Conservation (phyloP, 1,284 basidiomycete genomes). For the Peniophora sp. region DNA sequence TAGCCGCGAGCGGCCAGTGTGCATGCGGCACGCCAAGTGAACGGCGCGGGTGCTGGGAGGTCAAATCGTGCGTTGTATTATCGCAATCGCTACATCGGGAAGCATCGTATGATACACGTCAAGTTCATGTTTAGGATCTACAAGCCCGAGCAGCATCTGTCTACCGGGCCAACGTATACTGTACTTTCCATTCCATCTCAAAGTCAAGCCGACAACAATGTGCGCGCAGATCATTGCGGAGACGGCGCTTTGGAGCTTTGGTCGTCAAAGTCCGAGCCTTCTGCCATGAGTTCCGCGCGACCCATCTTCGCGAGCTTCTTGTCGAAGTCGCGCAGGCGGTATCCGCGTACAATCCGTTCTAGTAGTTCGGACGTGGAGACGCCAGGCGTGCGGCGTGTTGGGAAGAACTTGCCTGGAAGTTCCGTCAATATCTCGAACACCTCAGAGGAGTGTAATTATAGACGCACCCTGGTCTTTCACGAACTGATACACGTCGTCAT, state of each 20-base stretch:
- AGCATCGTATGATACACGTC: too few relatives aligned
- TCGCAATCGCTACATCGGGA: too few relatives aligned
- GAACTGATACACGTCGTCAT: conserved; percentile 83
- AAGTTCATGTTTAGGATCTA: too few relatives aligned
- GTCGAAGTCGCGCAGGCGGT: conserved; percentile 81
- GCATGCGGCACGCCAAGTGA: too few relatives aligned
- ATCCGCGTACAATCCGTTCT: conserved; percentile 81
- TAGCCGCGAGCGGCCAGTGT: too few relatives aligned
- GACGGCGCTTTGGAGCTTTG: conserved; percentile 5
- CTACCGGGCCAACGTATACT: too few relatives aligned
- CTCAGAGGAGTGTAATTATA: not conserved
- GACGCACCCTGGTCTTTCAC: conserved; percentile 70
- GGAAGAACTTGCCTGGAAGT: conserved; percentile 80
- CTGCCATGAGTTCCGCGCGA: conserved; percentile 51
- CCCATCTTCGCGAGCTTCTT: conserved; percentile 86
- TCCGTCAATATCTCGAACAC: not conserved
- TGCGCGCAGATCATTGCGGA: conserved; percentile 3
- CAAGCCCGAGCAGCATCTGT: too few relatives aligned
- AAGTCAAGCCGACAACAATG: not conserved
- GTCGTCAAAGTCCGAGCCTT: conserved; percentile 27
- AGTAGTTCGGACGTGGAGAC: conserved; percentile 92
- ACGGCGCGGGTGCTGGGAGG: too few relatives aligned
- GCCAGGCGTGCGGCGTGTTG: conserved; percentile 90
- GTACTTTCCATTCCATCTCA: not conserved
- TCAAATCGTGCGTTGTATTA: too few relatives aligned